Percentiles rank a stretch among this genome's conserved stretches.
phyloP scores from a whole-genome alignment of 208 protist species.

The Wallacemonas sp. region DNA sequence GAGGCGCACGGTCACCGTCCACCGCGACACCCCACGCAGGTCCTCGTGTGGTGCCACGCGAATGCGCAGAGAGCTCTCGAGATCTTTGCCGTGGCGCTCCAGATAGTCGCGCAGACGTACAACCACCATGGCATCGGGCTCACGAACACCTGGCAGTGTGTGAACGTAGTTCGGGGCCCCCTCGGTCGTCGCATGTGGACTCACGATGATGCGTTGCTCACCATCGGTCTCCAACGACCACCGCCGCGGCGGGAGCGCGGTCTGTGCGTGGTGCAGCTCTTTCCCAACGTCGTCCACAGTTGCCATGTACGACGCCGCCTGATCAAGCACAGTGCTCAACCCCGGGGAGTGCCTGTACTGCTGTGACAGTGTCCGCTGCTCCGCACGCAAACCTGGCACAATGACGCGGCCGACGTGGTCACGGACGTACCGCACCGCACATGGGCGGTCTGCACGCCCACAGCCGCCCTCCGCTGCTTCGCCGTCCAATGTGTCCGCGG shows the following conservation, averaged over 20 bases:
- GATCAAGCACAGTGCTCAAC: neutral
- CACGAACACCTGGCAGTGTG: constrained; percentile 73
- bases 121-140: constrained; percentile 49
- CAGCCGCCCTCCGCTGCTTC: constrained; percentile 24
- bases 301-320: constrained; percentile 3
- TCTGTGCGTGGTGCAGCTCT: constrained; percentile 24
- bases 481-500: no score
- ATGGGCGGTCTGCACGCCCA: neutral
- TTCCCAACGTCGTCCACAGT: neutral
- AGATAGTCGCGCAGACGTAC: constrained; percentile 78
- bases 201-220: constrained; percentile 69
- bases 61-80: constrained; percentile 31
- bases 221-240: constrained; percentile 75
- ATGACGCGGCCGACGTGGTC: constrained; percentile 53
- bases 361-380: neutral
- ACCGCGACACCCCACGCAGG: constrained; percentile 14
- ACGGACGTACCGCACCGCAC: constrained; percentile 11
- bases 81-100: constrained; percentile 81
- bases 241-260: constrained; percentile 36
- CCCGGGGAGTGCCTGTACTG: neutral
- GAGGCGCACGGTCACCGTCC: constrained; percentile 34
- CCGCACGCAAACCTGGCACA: constrained; percentile 36
- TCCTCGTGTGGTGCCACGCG: neutral
- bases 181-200: constrained; percentile 28
- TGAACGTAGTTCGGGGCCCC: constrained; percentile 69